Base-by-base conservation (phyloP, 2,329 filamentous ascomycete genomes). In the Epichloe sibirici region DNA sequence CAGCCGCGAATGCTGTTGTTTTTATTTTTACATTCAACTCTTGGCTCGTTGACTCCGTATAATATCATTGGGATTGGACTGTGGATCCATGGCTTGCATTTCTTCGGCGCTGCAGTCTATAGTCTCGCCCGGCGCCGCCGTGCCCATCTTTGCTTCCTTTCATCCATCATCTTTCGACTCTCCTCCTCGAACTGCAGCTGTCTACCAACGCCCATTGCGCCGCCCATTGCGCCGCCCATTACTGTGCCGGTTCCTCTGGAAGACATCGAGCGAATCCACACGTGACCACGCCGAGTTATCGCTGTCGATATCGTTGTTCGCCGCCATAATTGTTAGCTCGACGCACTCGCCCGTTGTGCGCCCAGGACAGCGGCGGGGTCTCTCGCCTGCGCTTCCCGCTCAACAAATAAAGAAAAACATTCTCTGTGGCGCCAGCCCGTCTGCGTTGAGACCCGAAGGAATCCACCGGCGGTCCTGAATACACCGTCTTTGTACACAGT, bases 131-230 rank as follows among this genome's bases (percentile, higher is more conserved):
- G 48, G 8, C n/a, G 48, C 48, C 28, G 38, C 39, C 17, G 23
- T 53, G 55, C 53, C 40, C 53, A 57, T 57, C 55, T 54, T 57
- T 58, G 21, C 56, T 56, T 57, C 51, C 49, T 57, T 57, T 55
- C 53, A 58, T 54, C 56, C 49, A 48, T 39, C 12, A 9, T 34
- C 45, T 49, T 1, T 47, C 25, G 42, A 47, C 43, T 35, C 35
- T 48, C 44, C 17, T 44, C 47, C 42, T 43, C 31, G n/a, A 45
- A 44, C 25, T 12, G 40, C 48, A 34, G 21, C 48, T 45, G 48
- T 40, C 48, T 21, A 8, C 28, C 48, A 50, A 23, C 23, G 13
- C 7, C 21, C 25, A 45, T 38, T 13, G 12, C 37, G 48, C 37
- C 48, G 53, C 23, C 17, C 17, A 17, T 17, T 17, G 17, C 17